Base-by-base conservation (phyloP, 2,329 filamentous ascomycete genomes). In the Phyllosticta paracitricarpa region DNA sequence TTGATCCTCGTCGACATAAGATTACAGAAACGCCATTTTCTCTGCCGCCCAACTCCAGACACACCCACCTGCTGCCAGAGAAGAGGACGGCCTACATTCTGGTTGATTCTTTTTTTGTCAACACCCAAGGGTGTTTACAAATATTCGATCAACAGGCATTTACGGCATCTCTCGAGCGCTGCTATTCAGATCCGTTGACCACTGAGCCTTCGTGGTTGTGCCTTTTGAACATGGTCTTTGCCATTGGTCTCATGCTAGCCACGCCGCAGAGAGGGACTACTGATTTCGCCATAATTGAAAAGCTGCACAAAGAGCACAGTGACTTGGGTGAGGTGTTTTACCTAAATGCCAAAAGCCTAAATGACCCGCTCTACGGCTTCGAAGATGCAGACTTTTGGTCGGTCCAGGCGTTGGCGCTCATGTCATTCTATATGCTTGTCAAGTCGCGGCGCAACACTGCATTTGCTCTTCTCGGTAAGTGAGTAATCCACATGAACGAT, bases 301-400 rank as follows among this genome's bases (percentile, higher is more conserved):
- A 78, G 58, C 72, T 87, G 22, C 76, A 77, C 22, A 74, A 72
- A 4, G 77, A 79, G 35, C 73, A 77, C 30, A 69, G 76, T 1
- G 80, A 83, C 64, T 77, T 81, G 64, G 82, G 83, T n/a, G 84
- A 88, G 64, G 72, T 82, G 10, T 86, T 87, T 68, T 88, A 84
- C 66, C 74, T 79, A 17, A 83, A 80, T 64, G 85, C 84, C 4
- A 84, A 81, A 64, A 76, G 75, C 52, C 73, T 86, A 17, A 75
- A 74, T 40, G 77, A 79, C 60, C 77, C 77, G 8, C 70, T 76
- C 59, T 74, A 71, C 2, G 77, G 82, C 0, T 80, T 86, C 56
- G 84, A 87, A 66, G 82, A 86, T 66, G 82, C 81, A 24, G 81
- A 85, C 61, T 81, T 88, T 62, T 86, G 84, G 82, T 83, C 83